These are phyloP conservation scores for Gillenia trifoliata DNA, from an alignment of 306 rosid species.

Conservation along the genomic window DNA sequence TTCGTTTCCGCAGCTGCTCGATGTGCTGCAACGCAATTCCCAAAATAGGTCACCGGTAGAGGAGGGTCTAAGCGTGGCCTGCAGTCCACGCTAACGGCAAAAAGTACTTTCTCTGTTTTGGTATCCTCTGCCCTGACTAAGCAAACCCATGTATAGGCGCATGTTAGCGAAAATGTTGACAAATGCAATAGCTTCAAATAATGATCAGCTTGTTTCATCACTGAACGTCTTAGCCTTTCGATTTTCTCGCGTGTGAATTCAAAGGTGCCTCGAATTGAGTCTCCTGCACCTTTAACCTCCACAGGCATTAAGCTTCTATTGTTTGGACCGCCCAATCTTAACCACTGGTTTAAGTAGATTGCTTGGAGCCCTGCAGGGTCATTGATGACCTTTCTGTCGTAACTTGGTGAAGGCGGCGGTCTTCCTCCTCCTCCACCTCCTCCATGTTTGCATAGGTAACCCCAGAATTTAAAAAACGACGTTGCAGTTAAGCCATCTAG, in stretches of 20 bases:
- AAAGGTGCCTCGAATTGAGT: neutral
- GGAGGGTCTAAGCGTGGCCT: no score
- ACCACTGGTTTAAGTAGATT: neutral
- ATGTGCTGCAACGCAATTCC: no score
- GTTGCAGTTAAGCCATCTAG: neutral
- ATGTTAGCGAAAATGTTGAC: neutral
- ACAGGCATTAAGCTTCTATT: neutral
- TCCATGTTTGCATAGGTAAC: neutral
- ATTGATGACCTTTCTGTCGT: neutral
- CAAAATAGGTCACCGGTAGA: no score
- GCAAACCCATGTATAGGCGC: neutral
- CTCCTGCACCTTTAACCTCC: neutral
- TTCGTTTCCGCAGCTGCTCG: no score
- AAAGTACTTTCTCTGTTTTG: no score
- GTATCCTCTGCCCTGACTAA: neutral
- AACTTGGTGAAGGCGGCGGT: neutral
- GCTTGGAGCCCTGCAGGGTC: neutral
- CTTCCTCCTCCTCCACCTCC: neutral
- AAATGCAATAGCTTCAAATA: neutral
- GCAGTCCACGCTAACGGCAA: no score
- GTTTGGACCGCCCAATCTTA: neutral
- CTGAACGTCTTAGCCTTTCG: neutral
- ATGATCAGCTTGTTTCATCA: neutral
- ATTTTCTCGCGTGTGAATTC: neutral
- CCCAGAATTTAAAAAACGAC: neutral